Evolutionary conservation across 768 basidiomycete genomes (phyloP).

Genomic region (Sporobolomyces roseus): DNA sequence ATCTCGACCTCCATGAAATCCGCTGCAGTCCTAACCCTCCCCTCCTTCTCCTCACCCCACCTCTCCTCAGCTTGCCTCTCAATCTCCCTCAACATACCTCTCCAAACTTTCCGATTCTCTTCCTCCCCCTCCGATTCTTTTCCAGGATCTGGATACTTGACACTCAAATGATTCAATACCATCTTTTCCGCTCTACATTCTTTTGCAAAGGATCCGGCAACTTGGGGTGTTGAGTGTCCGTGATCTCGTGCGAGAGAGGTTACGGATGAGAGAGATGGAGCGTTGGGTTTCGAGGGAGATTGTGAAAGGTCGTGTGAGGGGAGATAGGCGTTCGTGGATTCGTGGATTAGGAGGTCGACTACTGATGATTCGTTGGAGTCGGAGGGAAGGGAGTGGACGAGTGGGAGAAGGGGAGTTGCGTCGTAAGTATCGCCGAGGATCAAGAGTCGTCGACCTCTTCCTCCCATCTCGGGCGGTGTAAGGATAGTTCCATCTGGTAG

Average conservation of each 20-base stretch:
- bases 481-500: slow-evolving; percentile 71
- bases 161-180: slow-evolving; percentile 73
- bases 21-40: slow-evolving; percentile 24
- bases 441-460: slow-evolving; percentile 68
- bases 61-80: slow-evolving; percentile 26
- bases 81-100: slow-evolving; percentile 31
- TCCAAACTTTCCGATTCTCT: slow-evolving; percentile 16
- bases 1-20: slow-evolving; percentile 38
- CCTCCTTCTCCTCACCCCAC: not conserved
- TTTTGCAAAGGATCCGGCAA: slow-evolving; percentile 69
- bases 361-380: not conserved
- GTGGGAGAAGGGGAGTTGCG: slow-evolving; percentile 53
- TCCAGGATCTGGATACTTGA: slow-evolving; percentile 53
- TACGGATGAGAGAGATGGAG: slow-evolving; percentile 52
- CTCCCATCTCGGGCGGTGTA: slow-evolving; percentile 56
- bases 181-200: slow-evolving; percentile 59
- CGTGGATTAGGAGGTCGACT: slow-evolving; percentile 70
- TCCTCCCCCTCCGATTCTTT: not conserved
- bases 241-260: slow-evolving; percentile 60
- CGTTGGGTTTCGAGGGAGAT: slow-evolving; percentile 6
- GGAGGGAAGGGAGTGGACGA: slow-evolving; percentile 52
- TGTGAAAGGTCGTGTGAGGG: slow-evolving; percentile 53
- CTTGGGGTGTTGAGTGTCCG: slow-evolving; percentile 70
- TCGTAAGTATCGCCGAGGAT: slow-evolving; percentile 76
- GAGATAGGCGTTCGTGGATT: slow-evolving; percentile 73